Conservation (phyloP, 1,284 basidiomycete genomes). For the Moesziomyces globuligerus region DNA sequence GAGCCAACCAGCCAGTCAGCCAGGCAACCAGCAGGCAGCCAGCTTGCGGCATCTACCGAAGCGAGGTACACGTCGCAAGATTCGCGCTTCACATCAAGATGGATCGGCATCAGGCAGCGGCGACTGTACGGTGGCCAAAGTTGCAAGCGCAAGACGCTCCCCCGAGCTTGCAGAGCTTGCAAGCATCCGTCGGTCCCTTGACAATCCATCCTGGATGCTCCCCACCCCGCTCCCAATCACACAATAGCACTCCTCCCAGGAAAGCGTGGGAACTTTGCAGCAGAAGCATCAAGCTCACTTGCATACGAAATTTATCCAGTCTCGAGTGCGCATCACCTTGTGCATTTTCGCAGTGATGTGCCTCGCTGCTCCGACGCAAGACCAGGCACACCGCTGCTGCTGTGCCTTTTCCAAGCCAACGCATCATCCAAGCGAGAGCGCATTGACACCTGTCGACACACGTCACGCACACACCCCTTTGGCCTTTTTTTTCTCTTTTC, state of each 20-base stretch:
- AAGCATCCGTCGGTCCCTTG: not conserved
- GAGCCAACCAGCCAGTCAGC: no score
- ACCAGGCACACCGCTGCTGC: no score
- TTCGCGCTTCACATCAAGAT: not conserved
- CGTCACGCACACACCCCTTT: slow-evolving; percentile 9
- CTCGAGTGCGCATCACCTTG: no score
- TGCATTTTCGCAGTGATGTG: no score
- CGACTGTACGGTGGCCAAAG: no score
- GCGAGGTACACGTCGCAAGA: not conserved
- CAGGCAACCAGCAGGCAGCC: no score
- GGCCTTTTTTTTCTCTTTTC: no score
- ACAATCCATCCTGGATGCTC: not conserved
- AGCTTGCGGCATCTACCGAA: not conserved
- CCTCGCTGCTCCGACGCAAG: no score
- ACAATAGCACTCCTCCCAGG: slow-evolving; percentile 1
- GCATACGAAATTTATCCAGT: not conserved
- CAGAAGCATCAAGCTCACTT: slow-evolving; percentile 4
- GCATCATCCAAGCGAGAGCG: not conserved
- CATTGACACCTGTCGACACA: slow-evolving; percentile 22
- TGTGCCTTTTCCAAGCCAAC: not conserved
- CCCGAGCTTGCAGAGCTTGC: not conserved
- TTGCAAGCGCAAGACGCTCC: no score
- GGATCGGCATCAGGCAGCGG: not conserved
- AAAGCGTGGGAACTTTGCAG: slow-evolving; percentile 21
- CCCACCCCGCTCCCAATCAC: slow-evolving; percentile 6